Evolutionary conservation across 2,329 filamentous ascomycete species (phyloP).

Genomic region (Colletotrichum somersetense): DNA sequence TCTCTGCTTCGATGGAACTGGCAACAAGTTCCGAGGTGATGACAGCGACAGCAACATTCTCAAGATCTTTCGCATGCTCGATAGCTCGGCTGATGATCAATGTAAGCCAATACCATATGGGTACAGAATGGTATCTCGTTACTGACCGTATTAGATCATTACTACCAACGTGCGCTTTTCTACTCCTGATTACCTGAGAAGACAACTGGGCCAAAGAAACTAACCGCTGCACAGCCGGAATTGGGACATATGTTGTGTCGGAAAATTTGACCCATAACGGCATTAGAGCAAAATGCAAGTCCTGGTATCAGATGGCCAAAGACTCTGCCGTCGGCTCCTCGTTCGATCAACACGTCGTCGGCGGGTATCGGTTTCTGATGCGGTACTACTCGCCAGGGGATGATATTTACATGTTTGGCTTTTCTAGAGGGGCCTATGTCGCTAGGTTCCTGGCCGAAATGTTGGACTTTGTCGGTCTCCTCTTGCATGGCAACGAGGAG

Average conservation of each 20-base stretch:
- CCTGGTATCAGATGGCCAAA: conserved; percentile 79
- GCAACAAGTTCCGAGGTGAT: conserved; percentile 73
- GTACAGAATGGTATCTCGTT: neutral
- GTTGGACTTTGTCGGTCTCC: conserved; percentile 84
- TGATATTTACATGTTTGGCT: conserved; percentile 80
- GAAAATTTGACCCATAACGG: conserved; percentile 70
- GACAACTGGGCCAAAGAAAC: neutral
- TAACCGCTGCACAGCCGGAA: conserved; percentile 63
- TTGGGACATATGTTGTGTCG: conserved; percentile 79
- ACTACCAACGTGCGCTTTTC: conserved; percentile 68
- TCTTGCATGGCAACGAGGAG: conserved; percentile 87
- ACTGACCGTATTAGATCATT: conserved; percentile 58
- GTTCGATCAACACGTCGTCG: conserved; percentile 86
- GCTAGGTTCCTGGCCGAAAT: conserved; percentile 84
- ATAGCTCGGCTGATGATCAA: conserved; percentile 72
- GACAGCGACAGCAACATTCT: conserved; percentile 75
- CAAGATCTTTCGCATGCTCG: conserved; percentile 78
- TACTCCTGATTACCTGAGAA: no score
- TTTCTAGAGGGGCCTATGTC: conserved; percentile 79
- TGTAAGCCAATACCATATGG: conserved; percentile 52
- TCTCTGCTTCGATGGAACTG: conserved; percentile 73
- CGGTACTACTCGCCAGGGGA: conserved; percentile 75
- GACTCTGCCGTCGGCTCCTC: conserved; percentile 85
- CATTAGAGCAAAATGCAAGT: conserved; percentile 67
- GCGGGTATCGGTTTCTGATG: conserved; percentile 85